Evolutionary conservation across 768 basidiomycete genomes (phyloP), one percentile per base, ranked within the genome.

Genomic region (Solioccasus polychromus): DNA sequence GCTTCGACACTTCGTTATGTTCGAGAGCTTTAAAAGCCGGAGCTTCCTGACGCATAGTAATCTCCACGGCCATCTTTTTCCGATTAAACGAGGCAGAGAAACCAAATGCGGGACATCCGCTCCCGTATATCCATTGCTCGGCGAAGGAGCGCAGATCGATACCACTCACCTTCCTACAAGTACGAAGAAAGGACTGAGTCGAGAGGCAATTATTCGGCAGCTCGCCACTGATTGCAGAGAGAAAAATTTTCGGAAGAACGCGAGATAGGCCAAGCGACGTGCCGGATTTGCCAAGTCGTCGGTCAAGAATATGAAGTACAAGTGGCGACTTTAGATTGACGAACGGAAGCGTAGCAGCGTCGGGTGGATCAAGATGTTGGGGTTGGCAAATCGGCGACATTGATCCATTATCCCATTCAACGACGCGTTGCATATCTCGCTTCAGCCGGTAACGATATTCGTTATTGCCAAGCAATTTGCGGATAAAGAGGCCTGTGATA

Each of bases 111-210:
- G 96, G 96, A 63, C 93, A 96, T 18, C 96, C 96, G 63, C 89
- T 92, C 11, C 94, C 94, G 59, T 93, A 96, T 51, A 99, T 92
- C 96, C 96, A 99, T 64, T 98, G 95, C 59, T 98, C 93, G n/a
- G 92, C 90, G 61, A 99, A 99, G 23, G 81, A 79, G 44, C 88
- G 77, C 19, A 88, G 78, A 60, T 98, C 95, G 15, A 91, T 86
- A 9, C 93, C 91, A 60, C 89, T 90, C 50, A 94, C 88, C 67
- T 94, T 98, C 55, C 94, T 76, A 60, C 94, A 98, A 35, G 82
- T 92, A 47, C 92, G 72, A 48, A 98, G 76, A 69, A 99, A 98
- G 18, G 83, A 79, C 51, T 91, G 85, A 0, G 96, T 98, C 1
- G 92, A 90, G 8, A 99, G 72, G 18, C 82, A 77, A 61, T 92